phyloP scores from a whole-genome alignment of 441 rosid species.

The Iberis amara region DNA sequence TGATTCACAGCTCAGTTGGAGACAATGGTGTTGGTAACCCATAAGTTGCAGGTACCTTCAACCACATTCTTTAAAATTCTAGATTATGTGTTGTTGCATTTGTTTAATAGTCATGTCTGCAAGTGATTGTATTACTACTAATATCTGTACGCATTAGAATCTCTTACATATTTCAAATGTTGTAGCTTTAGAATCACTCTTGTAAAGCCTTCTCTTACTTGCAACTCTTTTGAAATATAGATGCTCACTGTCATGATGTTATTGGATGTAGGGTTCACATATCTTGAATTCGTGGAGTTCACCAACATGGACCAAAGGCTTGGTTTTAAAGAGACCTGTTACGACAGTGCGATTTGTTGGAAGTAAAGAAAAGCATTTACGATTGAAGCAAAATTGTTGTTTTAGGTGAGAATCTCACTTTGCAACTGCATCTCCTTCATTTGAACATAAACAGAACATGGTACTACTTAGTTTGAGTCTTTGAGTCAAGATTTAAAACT shows the following conservation, averaged over 20 bases:
- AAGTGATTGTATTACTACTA: too few relatives aligned
- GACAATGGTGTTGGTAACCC: slow-evolving; percentile 85
- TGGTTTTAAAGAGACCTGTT: slow-evolving; percentile 40
- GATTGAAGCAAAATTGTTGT: slow-evolving; percentile 37
- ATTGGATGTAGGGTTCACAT: too few relatives aligned
- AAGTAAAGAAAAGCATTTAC: slow-evolving; percentile 42
- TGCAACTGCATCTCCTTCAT: background rate
- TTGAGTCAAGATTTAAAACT: slow-evolving; percentile 3
- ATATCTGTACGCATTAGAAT: too few relatives aligned
- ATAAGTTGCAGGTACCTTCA: slow-evolving; percentile 58
- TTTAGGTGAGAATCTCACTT: slow-evolving; percentile 43
- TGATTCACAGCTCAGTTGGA: slow-evolving; percentile 37
- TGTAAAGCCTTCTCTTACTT: too few relatives aligned
- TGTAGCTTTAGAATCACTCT: too few relatives aligned
- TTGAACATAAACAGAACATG: background rate
- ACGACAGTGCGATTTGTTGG: slow-evolving; percentile 40
- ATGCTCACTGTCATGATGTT: too few relatives aligned
- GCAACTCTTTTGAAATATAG: too few relatives aligned
- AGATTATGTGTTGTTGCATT: too few relatives aligned
- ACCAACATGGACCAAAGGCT: slow-evolving; percentile 23
- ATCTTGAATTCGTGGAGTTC: too few relatives aligned
- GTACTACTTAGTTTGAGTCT: background rate
- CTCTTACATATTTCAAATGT: too few relatives aligned
- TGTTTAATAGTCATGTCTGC: too few relatives aligned
- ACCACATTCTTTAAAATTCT: too few relatives aligned